Evolutionary conservation across 371 early-diverging fungal genomes (phyloP).

Genomic region (Apophysomyces trapeziformis): DNA sequence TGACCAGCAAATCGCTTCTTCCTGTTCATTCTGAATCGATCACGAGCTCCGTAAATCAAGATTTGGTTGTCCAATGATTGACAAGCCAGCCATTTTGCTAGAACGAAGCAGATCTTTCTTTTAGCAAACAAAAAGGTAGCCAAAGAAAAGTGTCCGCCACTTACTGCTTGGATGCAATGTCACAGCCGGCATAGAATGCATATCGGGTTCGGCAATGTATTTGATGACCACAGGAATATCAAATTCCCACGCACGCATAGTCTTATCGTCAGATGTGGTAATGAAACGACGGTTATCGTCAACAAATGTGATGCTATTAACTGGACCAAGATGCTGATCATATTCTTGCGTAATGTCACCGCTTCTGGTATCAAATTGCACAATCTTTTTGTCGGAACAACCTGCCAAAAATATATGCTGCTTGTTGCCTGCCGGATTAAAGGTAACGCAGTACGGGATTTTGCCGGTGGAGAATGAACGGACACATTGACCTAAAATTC

Average conservation of each 20-base stretch:
- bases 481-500: constrained; percentile 73
- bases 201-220: constrained; percentile 94
- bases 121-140: background rate
- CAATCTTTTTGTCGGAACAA: constrained; percentile 91
- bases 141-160: constrained; percentile 23
- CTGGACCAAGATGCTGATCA: constrained; percentile 94
- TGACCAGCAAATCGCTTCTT: constrained; percentile 95
- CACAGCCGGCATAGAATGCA: constrained; percentile 96
- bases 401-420: constrained; percentile 89
- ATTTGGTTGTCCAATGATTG: constrained; percentile 96
- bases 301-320: constrained; percentile 96
- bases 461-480: constrained; percentile 77
- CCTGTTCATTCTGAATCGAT: constrained; percentile 85
- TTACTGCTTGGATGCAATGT: constrained; percentile 86
- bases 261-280: constrained; percentile 96
- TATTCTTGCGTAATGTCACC: constrained; percentile 93
- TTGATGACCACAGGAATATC: constrained; percentile 97
- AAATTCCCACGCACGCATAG: constrained; percentile 96
- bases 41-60: constrained; percentile 84
- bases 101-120: background rate
- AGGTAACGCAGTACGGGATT: constrained; percentile 87
- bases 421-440: constrained; percentile 88
- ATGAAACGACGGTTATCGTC: constrained; percentile 94
- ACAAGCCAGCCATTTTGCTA: constrained; percentile 93
- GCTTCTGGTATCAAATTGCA: constrained; percentile 82